phyloP scores from a whole-genome alignment of 306 rosid species.

The Betula pendula region DNA sequence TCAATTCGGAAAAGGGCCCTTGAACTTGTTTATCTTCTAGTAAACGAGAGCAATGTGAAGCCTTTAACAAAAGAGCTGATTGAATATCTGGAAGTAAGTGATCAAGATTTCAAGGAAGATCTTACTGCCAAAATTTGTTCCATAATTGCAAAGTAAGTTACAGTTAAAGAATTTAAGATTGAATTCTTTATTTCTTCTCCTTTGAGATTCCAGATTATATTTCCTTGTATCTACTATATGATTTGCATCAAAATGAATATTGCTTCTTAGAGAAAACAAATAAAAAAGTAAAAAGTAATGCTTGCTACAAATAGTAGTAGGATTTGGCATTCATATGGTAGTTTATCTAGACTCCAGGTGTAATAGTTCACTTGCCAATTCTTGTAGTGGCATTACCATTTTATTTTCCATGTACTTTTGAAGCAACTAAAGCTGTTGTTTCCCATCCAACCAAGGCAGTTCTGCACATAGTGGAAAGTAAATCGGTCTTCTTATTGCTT shows the following conservation, averaged over 20 bases:
- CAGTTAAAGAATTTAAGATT: constrained; percentile 1
- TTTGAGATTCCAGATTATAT: constrained; percentile 2
- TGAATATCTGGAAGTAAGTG: constrained; percentile 87
- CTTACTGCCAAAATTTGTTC: constrained; percentile 94
- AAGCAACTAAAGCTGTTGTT: constrained; percentile 1
- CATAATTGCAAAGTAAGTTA: constrained; percentile 83
- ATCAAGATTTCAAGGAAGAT: constrained; percentile 85
- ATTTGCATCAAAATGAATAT: neutral
- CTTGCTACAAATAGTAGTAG: neutral
- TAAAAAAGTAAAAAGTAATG: neutral
- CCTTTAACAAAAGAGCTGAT: constrained; percentile 85
- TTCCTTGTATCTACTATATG: neutral
- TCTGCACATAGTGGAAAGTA: neutral
- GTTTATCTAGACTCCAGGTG: neutral
- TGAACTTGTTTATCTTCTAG: constrained; percentile 87
- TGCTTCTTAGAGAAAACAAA: neutral
- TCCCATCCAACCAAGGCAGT: neutral
- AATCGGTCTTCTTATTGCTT: neutral
- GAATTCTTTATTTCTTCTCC: neutral
- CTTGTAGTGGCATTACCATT: neutral
- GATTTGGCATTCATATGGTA: neutral
- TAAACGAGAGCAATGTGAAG: constrained; percentile 87
- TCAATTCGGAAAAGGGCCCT: constrained; percentile 97
- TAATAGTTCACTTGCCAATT: neutral
- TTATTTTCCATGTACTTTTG: neutral